Evolutionary conservation across 768 basidiomycete genomes (phyloP), one percentile per base, ranked within the genome.

Genomic region (Termitomyces bulborhizus): DNA sequence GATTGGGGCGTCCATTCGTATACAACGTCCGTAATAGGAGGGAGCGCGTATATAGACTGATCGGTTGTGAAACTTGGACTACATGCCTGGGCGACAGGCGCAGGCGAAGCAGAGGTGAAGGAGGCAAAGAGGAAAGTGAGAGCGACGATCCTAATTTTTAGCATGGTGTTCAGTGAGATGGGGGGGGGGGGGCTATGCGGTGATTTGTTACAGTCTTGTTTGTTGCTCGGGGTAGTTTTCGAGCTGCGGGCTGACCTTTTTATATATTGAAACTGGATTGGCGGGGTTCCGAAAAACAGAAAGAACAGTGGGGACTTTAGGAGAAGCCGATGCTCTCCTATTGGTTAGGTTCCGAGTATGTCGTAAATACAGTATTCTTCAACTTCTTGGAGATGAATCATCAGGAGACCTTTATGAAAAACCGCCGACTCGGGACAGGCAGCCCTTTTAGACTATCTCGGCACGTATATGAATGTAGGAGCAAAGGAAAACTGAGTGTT

Each of bases 101-200:
- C 16, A 65, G 70, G 50, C 39, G 69, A 67, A 34, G 77, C 73
- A 12, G 48, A 50, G 31, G 29, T 15, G 8, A 42, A 26, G 49
- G 52, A 45, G 27, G 53, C 39, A 31, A 75, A 31, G 47, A 54
- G 29, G 40, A 49, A 18, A 32, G 46, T 43, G 45, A 59, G 34
- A 46, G 39, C 29, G 26, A 52, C 24, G 31, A 48, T 29, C 16
- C 46, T 12, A 21, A 37, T 32, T 8, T n/a, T 31, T 27, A 60
- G 43, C 55, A 60, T 62, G 11, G 31, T 43, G 46, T 42, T 15
- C 21, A 11, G 15, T 41, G 8, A 18, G 41, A 18, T 15, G 48
- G 27, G 39, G 44, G 42, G 41, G 15, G 16, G 48, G 27, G 39
- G 44, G 42, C 26, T 41, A 31, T 8, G 40, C 29, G 26, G 2